Evolutionary conservation across 1,284 basidiomycete genomes (phyloP), one percentile per base, ranked within the genome.

Genomic region (Violaceomyces palustris): DNA sequence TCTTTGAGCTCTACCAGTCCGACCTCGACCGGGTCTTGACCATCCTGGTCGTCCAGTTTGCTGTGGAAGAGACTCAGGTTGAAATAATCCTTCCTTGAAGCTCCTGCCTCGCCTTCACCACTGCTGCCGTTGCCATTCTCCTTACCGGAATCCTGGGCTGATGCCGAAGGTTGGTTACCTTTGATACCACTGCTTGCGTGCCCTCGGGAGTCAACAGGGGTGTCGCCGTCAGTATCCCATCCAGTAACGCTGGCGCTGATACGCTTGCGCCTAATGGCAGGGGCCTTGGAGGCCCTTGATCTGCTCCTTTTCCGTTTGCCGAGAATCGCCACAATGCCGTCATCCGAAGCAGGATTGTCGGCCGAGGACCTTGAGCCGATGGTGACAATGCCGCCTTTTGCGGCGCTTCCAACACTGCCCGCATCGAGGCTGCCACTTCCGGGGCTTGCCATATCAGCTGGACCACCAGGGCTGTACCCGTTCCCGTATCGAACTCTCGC

Each of bases 21-120:
- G 19, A 53, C 45, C 30, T 53, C 55, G 28, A 67, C 50, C 3
- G 62, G 62, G 36, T 67, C 64, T 14, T 56, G 35, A 22, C 48
- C 50, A 19, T 54, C 50, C 17, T 50, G 55, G 35, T 58, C 51
- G 45, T 67, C 64, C 35, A 64, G 60, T 45, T 67, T 67, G 36
- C 54, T 56, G 32, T 61, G 54, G 29, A 60, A 67, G 35, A 64
- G 44, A 27, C 60, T 62, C 38, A 63, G 33, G 35, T 58, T 56
- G 47, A 64, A 67, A 38, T 64, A 67, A 35, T 56, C 63, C 31
- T 59, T 62, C 31, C 60, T 56, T 3, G 61, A 61, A 2, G 63
- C 63, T 11, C 63, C 63, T 8, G 55, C 58, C 37, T 60, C 50
- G 24, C 57, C 43, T 31, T 59, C 56, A 17, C 51, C 51, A 9